A percentile compares a stretch with the other conserved stretches of the same genome.
Conservation (phyloP, 1,284 basidiomycete species). For the Cutaneotrichosporon sp. region DNA sequence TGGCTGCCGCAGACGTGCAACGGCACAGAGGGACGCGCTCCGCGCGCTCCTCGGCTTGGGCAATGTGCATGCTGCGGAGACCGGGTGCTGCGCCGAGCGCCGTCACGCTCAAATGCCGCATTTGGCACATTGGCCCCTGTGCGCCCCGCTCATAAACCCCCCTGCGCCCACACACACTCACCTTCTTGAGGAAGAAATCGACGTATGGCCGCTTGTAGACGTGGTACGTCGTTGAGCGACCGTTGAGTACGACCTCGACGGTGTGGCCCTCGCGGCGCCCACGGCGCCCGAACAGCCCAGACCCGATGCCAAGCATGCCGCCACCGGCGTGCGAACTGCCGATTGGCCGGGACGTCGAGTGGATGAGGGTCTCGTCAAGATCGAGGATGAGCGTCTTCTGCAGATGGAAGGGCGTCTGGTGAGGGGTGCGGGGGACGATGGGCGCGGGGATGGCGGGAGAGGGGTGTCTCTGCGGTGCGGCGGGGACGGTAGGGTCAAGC, state of each 20-base stretch:
- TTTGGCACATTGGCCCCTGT: not conserved
- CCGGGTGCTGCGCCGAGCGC: not conserved
- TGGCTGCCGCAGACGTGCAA: not conserved
- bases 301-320: constrained; percentile 65
- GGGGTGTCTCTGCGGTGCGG: constrained; percentile 45
- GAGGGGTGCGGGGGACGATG: constrained; percentile 39
- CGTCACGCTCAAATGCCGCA: not conserved
- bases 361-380: constrained; percentile 96
- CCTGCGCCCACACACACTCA: constrained; percentile 51
- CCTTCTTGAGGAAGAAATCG: constrained; percentile 93
- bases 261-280: constrained; percentile 74
- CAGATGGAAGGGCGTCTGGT: constrained; percentile 68
- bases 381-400: constrained; percentile 94
- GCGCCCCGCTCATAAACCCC: not conserved
- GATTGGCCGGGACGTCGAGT: constrained; percentile 83
- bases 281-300: constrained; percentile 57
- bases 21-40: not conserved
- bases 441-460: not conserved
- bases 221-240: constrained; percentile 88
- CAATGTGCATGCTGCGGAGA: not conserved
- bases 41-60: not conserved
- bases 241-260: constrained; percentile 93
- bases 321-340: constrained; percentile 52
- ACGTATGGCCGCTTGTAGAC: constrained; percentile 98
- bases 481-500: constrained; percentile 51